Evolutionary conservation across 1,139 yeast species (phyloP).

Genomic region (Candida frijolesensis): DNA sequence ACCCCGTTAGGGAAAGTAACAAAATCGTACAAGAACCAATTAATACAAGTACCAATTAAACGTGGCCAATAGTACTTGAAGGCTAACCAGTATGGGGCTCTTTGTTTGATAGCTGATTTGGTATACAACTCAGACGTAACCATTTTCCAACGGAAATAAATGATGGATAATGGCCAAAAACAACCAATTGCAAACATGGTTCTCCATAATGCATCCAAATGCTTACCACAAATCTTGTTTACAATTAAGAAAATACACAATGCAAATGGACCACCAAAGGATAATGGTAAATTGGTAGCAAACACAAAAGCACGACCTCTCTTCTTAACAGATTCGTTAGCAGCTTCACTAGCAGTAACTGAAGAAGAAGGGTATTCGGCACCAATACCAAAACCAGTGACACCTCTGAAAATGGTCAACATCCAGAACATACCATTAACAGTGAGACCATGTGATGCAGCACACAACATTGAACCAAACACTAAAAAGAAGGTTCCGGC

Average conservation of each 20-base stretch:
- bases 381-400: conserved; percentile 75
- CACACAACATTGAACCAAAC: conserved; percentile 49
- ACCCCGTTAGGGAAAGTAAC: conserved; percentile 56
- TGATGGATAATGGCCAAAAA: conserved; percentile 72
- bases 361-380: conserved; percentile 78
- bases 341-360: conserved; percentile 71
- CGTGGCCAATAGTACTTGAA: conserved; percentile 50
- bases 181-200: conserved; percentile 75
- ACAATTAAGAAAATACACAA: conserved; percentile 67
- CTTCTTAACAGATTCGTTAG: conserved; percentile 60
- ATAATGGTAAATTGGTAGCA: conserved; percentile 71
- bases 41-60: conserved; percentile 44
- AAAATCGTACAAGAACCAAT: conserved; percentile 57
- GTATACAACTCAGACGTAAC: conserved; percentile 60
- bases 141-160: conserved; percentile 72
- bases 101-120: conserved; percentile 45
- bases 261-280: conserved; percentile 82
- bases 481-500: conserved; percentile 48
- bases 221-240: conserved; percentile 53
- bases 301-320: conserved; percentile 67
- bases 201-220: conserved; percentile 67
- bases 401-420: conserved; percentile 67
- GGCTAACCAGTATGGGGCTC: conserved; percentile 49
- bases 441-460: conserved; percentile 49
- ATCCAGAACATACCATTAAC: conserved; percentile 64